Evolutionary conservation across 2,329 filamentous ascomycete genomes (phyloP).

Genomic region (Xylaria sp.): DNA sequence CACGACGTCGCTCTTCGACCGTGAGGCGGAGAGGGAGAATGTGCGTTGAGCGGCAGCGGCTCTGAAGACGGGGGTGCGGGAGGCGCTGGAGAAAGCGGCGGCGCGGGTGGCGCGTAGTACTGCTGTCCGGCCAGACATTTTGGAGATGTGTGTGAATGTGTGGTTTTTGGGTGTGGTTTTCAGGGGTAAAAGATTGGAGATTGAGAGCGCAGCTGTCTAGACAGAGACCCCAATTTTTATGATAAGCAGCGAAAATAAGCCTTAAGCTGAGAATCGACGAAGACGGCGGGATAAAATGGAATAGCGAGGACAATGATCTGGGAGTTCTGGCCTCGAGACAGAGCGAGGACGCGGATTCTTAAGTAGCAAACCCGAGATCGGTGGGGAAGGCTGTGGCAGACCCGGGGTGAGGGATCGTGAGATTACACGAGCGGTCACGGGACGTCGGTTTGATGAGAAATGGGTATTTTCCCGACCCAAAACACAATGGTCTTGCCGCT

Average conservation of each 20-base stretch:
- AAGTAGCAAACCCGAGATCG: slow-evolving; percentile 35
- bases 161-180: slow-evolving; percentile 1
- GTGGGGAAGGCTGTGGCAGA: slow-evolving; percentile 33
- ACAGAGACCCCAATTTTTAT: slow-evolving; percentile 21
- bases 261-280: neutral
- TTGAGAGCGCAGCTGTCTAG: neutral
- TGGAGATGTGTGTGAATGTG: slow-evolving; percentile 34
- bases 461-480: slow-evolving; percentile 35
- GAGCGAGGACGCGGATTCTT: slow-evolving; percentile 29
- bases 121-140: slow-evolving; percentile 50
- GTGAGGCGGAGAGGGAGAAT: slow-evolving; percentile 53
- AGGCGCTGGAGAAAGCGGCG: slow-evolving; percentile 44
- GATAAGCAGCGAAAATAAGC: slow-evolving; percentile 13
- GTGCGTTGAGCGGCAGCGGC: slow-evolving; percentile 50
- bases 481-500: slow-evolving; percentile 32
- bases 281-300: slow-evolving; percentile 26
- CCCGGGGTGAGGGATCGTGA: slow-evolving; percentile 38
- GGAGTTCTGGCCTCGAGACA: slow-evolving; percentile 2
- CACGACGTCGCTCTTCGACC: slow-evolving; percentile 63
- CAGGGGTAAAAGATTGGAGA: slow-evolving; percentile 15
- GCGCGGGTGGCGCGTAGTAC: slow-evolving; percentile 49
- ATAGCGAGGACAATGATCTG: slow-evolving; percentile 29
- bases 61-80: slow-evolving; percentile 42
- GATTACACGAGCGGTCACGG: slow-evolving; percentile 39
- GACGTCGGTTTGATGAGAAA: slow-evolving; percentile 40